Percentiles rank a stretch among this genome's conserved stretches.
phyloP scores from a whole-genome alignment of 345 rosid genomes.

The sweet orange (Citrus sinensis) region DNA sequence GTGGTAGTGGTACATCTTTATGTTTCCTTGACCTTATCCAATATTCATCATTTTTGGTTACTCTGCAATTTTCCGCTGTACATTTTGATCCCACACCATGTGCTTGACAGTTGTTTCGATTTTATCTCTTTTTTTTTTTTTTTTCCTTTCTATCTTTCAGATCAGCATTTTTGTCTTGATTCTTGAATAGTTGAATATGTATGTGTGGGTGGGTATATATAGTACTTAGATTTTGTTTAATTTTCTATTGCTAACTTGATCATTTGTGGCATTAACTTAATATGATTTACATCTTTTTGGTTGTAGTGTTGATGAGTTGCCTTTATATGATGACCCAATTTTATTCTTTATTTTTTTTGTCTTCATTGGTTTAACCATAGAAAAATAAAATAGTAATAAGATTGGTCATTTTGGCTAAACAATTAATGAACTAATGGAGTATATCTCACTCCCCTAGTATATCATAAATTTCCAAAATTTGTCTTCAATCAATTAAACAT shows the following conservation, averaged over 20 bases:
- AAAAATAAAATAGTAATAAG: too few species aligned
- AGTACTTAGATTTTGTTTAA: not conserved
- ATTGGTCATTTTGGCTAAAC: not conserved
- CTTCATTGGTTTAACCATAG: too few species aligned
- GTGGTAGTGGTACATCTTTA: not conserved
- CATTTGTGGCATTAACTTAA: not conserved
- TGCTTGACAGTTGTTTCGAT: constrained; percentile 10
- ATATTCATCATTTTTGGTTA: not conserved
- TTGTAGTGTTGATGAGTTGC: not conserved
- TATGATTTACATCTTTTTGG: not conserved
- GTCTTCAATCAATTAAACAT: not conserved
- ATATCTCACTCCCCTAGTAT: not conserved
- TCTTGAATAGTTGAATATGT: not conserved
- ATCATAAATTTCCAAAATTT: not conserved
- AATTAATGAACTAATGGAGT: not conserved
- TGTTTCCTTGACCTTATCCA: not conserved
- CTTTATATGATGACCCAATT: not conserved
- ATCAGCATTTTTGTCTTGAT: not conserved
- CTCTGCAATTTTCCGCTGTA: not conserved
- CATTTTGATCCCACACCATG: not conserved
- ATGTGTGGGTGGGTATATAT: too few species aligned
- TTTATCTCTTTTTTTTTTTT: not conserved
- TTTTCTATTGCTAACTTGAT: not conserved
- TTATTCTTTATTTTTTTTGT: not conserved
- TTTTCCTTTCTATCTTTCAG: too few species aligned